Evolutionary conservation across 2,329 filamentous ascomycete species (phyloP).

Genomic region (Didymella glomerata): DNA sequence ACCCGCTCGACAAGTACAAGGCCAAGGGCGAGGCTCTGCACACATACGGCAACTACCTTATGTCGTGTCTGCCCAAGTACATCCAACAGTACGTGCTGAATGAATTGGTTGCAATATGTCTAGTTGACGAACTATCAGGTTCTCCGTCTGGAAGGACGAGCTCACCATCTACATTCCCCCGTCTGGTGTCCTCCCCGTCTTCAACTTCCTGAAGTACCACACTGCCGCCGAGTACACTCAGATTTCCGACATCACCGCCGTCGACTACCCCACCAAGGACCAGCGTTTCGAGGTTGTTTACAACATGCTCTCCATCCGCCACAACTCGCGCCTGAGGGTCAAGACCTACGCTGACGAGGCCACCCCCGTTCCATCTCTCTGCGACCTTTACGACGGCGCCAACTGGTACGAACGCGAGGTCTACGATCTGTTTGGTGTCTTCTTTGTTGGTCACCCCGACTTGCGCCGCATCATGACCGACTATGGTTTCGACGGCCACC

Average conservation of each 20-base stretch:
- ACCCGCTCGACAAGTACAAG: slow-evolving; percentile 91
- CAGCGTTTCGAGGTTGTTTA: slow-evolving; percentile 98
- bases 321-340: slow-evolving; percentile 95
- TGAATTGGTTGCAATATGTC: too few relatives aligned
- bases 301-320: slow-evolving; percentile 92
- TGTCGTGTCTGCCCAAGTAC: slow-evolving; percentile 97
- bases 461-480: slow-evolving; percentile 98
- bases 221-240: slow-evolving; percentile 97
- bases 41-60: slow-evolving; percentile 94
- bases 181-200: slow-evolving; percentile 85
- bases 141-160: slow-evolving; percentile 99
- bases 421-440: slow-evolving; percentile 96
- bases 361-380: slow-evolving; percentile 89
- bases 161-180: slow-evolving; percentile 93
- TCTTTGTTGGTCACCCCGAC: slow-evolving; percentile 95
- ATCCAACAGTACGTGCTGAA: slow-evolving; percentile 74
- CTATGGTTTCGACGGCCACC: slow-evolving; percentile 98
- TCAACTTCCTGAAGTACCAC: slow-evolving; percentile 96
- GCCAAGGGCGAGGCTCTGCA: slow-evolving; percentile 88
- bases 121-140: slow-evolving; percentile 54
- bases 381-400: slow-evolving; percentile 86
- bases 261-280: slow-evolving; percentile 94
- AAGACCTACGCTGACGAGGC: slow-evolving; percentile 99
- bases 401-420: slow-evolving; percentile 99
- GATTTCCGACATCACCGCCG: slow-evolving; percentile 88